phyloP scores from a whole-genome alignment of 495 filamentous ascomycete species.

The Aspergillus sclerotiicarbonarius region DNA sequence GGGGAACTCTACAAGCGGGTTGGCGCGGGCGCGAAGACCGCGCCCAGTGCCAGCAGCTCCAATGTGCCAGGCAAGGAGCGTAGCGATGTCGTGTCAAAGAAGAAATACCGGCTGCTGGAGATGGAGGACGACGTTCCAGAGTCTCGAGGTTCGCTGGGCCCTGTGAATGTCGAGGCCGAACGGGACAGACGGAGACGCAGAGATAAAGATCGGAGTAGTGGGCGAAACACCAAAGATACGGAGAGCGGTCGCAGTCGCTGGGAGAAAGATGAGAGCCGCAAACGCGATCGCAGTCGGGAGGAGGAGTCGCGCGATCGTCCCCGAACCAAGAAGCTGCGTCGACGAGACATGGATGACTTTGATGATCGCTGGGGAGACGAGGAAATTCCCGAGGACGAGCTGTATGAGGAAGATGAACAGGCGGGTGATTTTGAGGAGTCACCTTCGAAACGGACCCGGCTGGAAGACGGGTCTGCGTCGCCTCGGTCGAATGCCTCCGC shows the following conservation, averaged over 20 bases:
- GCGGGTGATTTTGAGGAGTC: conserved; percentile 48
- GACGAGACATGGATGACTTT: conserved; percentile 55
- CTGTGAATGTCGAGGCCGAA: conserved; percentile 51
- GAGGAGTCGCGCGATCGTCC: conserved; percentile 42
- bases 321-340: conserved; percentile 53
- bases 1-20: conserved; percentile 52
- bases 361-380: conserved; percentile 82
- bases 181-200: conserved; percentile 43
- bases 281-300: conserved; percentile 45
- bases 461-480: conserved; percentile 54
- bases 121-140: conserved; percentile 70
- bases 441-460: conserved; percentile 56
- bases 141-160: conserved; percentile 38
- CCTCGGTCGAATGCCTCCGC: conserved; percentile 44
- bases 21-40: conserved; percentile 23
- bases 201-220: conserved; percentile 41
- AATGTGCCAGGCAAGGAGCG: conserved; percentile 16
- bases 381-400: conserved; percentile 51
- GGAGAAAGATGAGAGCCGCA: conserved; percentile 37
- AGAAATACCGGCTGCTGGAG: conserved; percentile 76
- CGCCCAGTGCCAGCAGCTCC: conserved; percentile 8
- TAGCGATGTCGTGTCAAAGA: conserved; percentile 37
- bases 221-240: conserved; percentile 39
- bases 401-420: conserved; percentile 30
- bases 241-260: conserved; percentile 24